Evolutionary conservation across 257 asterid species (phyloP).

Genomic region (Thymus mandschuricus): DNA sequence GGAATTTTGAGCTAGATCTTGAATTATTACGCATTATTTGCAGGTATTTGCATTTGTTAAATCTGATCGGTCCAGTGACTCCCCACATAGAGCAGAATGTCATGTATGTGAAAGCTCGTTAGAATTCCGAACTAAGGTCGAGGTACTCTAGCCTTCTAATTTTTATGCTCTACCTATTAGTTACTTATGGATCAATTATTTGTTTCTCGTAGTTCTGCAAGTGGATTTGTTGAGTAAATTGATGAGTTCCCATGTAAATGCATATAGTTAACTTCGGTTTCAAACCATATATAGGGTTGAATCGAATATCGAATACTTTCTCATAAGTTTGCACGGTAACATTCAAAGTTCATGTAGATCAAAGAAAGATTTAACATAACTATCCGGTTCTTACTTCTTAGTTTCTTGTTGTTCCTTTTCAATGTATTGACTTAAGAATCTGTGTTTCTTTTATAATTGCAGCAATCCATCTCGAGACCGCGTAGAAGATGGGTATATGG

Average conservation of each 20-base stretch:
- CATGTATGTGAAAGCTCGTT: constrained; percentile 94
- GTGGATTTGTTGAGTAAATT: neutral
- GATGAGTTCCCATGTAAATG: constrained; percentile 7
- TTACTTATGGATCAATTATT: neutral
- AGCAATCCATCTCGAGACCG: constrained; percentile 71
- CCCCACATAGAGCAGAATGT: constrained; percentile 85
- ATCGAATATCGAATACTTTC: neutral
- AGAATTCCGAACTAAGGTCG: constrained; percentile 85
- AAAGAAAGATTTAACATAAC: neutral
- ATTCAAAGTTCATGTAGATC: neutral
- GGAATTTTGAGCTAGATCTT: constrained; percentile 26
- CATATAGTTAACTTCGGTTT: constrained; percentile 3
- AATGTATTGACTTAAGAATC: constrained; percentile 4
- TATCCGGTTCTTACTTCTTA: neutral
- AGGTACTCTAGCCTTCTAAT: constrained; percentile 52
- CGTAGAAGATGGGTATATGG: constrained; percentile 89
- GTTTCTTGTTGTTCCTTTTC: neutral
- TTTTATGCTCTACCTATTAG: neutral
- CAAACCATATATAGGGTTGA: neutral
- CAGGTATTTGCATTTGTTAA: constrained; percentile 97
- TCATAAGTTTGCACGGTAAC: neutral
- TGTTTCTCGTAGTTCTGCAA: constrained; percentile 6
- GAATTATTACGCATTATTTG: constrained; percentile 23
- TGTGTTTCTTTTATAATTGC: constrained; percentile 32
- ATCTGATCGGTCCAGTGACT: constrained; percentile 57